These are phyloP conservation scores for Lachnellula arida DNA, from an alignment of 2,329 filamentous ascomycete species.

Conservation along the genomic window DNA sequence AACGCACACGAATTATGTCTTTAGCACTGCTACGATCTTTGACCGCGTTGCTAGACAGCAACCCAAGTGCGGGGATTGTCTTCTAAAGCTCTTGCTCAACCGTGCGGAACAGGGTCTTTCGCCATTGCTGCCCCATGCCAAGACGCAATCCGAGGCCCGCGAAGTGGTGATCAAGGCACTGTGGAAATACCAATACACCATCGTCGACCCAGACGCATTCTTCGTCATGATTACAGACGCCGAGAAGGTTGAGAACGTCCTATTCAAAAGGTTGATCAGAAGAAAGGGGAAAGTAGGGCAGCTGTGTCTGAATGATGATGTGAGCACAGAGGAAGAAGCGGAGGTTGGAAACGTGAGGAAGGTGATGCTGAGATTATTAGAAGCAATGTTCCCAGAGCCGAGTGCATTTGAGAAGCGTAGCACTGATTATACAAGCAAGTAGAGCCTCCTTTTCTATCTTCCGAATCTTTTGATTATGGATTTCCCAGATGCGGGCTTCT, in stretches of 20 bases:
- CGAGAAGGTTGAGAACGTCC: constrained; percentile 36
- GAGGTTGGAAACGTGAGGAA: constrained; percentile 23
- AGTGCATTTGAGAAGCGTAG: constrained; percentile 11
- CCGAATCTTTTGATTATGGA: too few species aligned
- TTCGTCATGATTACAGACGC: constrained; percentile 42
- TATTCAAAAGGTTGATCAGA: constrained; percentile 35
- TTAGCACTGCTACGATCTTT: constrained; percentile 37
- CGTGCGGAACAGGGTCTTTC: constrained; percentile 33
- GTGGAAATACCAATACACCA: constrained; percentile 38
- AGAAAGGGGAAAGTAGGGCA: constrained; percentile 34
- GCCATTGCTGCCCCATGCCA: constrained; percentile 30
- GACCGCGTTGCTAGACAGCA: constrained; percentile 35
- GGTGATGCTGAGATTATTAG: constrained; percentile 35
- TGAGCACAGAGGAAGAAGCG: constrained; percentile 34
- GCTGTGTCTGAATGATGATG: constrained; percentile 41
- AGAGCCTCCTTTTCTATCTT: neutral
- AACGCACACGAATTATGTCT: constrained; percentile 33
- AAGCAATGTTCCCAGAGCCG: constrained; percentile 26
- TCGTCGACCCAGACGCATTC: constrained; percentile 37
- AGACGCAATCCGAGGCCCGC: constrained; percentile 31
- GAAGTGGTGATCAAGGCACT: constrained; percentile 35
- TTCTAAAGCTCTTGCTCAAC: constrained; percentile 38
- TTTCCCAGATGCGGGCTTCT: too few species aligned
- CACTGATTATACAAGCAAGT: neutral
- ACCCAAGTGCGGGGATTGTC: constrained; percentile 38